Evolutionary conservation across 2,329 filamentous ascomycete species (phyloP), one percentile per base, ranked within the genome.

Genomic region (Sarocladium strictum): DNA sequence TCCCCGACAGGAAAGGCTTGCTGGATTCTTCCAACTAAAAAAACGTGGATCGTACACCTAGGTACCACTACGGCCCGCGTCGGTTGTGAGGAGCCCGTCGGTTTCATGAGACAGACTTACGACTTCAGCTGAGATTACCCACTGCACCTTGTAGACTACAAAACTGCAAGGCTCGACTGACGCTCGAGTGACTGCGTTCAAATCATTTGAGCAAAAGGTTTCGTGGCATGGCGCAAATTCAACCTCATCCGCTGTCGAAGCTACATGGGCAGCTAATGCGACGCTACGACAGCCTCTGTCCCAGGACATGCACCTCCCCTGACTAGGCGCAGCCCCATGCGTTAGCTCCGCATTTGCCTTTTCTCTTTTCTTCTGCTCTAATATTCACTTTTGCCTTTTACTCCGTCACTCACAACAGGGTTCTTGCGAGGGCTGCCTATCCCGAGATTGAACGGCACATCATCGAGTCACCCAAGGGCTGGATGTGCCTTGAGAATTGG

Each of bases 261-360:
- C 43, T 19, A 49, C 24, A 14, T 10, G n/a, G 12, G 23, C 23
- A 33, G 26, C 26, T 33, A 35, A 51, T 35, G 27, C 26, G 15
- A 27, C 47, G 27, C 47, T 51, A 51, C 26, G 47, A 29, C 47
- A 51, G 47, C 47, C 29, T 51, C 27, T 23, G 47, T 51, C 47
- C 47, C 47, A 35, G 17, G 47, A 51, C 47, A 27, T 51, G 47
- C 47, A 51, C 17, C 47, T 51, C 47, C 47, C 47, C 47, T 51
- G 47, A 35, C 47, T 51, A 35, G 47, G 47, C 43, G 17, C n/a
- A 51, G 11, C 26, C 21, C 12, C 17, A n/a, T 51, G 47, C 47
- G 35, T 51, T 51, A 51, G 47, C 47, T 51, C 17, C 15, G 10
- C n/a, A 14, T 32, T 51, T 32, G 27, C 27, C 26, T 32, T 51